These are phyloP conservation scores for Camillea tinctor DNA, from an alignment of 2,329 filamentous ascomycete genomes.

Conservation along the genomic window DNA sequence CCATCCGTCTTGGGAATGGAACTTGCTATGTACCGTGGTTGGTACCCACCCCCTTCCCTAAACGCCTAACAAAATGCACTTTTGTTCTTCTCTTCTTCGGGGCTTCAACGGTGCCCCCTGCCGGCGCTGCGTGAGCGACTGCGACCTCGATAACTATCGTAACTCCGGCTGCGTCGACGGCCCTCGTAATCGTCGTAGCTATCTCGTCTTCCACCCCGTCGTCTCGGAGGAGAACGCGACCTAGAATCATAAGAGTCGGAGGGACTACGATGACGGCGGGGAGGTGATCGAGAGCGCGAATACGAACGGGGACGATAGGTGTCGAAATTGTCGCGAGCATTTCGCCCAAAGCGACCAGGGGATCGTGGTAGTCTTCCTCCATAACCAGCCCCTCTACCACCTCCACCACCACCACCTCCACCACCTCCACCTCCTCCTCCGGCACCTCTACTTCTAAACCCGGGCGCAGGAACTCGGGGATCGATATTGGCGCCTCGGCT, in stretches of 20 bases:
- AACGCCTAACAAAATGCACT: constrained; percentile 6
- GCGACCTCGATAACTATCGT: constrained; percentile 42
- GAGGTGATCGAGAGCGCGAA: constrained; percentile 45
- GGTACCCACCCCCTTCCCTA: constrained; percentile 3
- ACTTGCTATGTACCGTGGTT: not conserved
- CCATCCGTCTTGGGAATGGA: not conserved
- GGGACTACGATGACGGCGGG: constrained; percentile 31
- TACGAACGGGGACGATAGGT: constrained; percentile 60
- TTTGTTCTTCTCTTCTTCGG: not conserved
- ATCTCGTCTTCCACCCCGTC: constrained; percentile 32
- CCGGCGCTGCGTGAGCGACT: constrained; percentile 41
- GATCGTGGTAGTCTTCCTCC: constrained; percentile 30
- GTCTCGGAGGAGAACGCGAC: constrained; percentile 35
- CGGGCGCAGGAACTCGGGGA: constrained; percentile 47
- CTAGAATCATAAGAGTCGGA: constrained; percentile 32
- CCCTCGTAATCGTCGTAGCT: constrained; percentile 35
- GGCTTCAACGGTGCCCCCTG: constrained; percentile 34
- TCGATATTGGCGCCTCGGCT: constrained; percentile 61
- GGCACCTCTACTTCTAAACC: constrained; percentile 33
- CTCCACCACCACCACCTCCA: constrained; percentile 37
- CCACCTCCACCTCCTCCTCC: constrained; percentile 36
- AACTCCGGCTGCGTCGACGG: constrained; percentile 48
- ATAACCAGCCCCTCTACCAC: constrained; percentile 27
- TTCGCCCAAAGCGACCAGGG: constrained; percentile 23
- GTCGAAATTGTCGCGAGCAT: constrained; percentile 43